Evolutionary conservation across 139 green algal species (phyloP).

Genomic region (Spirogloea muscicola): DNA sequence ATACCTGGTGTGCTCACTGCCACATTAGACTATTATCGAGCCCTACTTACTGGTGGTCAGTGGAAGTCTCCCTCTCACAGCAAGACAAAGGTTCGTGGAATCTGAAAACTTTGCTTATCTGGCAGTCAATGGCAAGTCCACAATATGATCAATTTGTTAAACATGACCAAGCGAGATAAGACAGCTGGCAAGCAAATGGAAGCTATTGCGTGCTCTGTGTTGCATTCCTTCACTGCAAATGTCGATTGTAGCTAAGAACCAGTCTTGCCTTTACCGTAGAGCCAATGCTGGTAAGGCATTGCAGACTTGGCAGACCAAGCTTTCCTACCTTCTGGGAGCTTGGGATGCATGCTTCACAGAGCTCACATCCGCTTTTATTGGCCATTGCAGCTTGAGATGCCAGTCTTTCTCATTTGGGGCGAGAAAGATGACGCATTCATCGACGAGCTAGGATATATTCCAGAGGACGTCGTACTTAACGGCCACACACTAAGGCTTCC

Average conservation of each 20-base stretch:
- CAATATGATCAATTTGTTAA: too few relatives aligned
- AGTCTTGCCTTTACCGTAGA: too few relatives aligned
- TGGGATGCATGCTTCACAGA: background rate
- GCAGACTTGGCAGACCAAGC: background rate
- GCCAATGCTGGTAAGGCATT: background rate
- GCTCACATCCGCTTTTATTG: background rate
- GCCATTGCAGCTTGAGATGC: conserved; percentile 10
- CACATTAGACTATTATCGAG: conserved; percentile 13
- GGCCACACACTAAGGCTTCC: conserved; percentile 1
- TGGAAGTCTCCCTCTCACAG: background rate
- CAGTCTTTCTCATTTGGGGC: conserved; percentile 25
- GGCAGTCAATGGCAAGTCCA: too few relatives aligned
- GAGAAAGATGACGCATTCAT: conserved; percentile 24
- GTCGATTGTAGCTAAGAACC: too few relatives aligned
- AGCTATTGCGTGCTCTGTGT: too few relatives aligned
- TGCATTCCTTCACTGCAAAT: too few relatives aligned
- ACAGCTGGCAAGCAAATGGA: background rate
- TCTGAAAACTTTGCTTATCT: too few relatives aligned
- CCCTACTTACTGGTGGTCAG: background rate
- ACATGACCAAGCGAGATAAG: background rate
- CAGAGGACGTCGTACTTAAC: conserved; percentile 12
- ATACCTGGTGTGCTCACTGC: background rate
- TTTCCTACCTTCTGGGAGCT: background rate
- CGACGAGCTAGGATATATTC: background rate
- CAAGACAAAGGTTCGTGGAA: background rate